Base-by-base conservation (phyloP, 2,329 filamentous ascomycete species). In the Thielaviopsis populi region DNA sequence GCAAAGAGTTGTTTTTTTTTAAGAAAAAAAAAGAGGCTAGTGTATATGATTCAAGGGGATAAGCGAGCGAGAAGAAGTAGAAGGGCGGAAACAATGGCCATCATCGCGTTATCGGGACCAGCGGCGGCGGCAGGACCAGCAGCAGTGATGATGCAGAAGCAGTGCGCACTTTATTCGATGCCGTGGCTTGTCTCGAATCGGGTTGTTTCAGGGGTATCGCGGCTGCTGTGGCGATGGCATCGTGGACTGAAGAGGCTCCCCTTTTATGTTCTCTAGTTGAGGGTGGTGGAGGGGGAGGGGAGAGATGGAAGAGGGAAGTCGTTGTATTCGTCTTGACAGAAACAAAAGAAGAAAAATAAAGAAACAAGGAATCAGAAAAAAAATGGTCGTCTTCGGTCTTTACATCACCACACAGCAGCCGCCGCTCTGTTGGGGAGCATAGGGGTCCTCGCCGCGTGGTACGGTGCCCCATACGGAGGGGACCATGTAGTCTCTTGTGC, bases 401-500 rank as follows among this genome's bases (percentile, higher is more conserved):
- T 83, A 97, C 92, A 97, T 97, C 77, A 99, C 85, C 71, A 87
- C 82, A 79, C 94, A 99, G 84, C 94, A 99, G 71, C 91, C 88
- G 73, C 85, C 88, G 70, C 83, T 89, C 78, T 95, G 90, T 79
- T 95, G 92, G 69, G 92, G 92, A 71, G 92, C 91, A 74, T 99
- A 99, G n/a, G 94, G 94, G 74, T 99, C 94, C 74, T 97, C 94
- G 75, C 88, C 87, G 80, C 91, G 92, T 73, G 95, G 90, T 68
- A 97, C 90, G 67, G 86, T 83, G 69, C 92, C 92, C 94, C 94
- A 99, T 75, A 95, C 89, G 63, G 91, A 95, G 61, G 91, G 91
- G 63, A 97, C 91, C 94, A 99, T 97, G 79, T 95, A 97, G 75
- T 99, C 94, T 76, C 92, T 88, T 70, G 94, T 96, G 76, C 89